Base-by-base conservation (phyloP, 2,329 filamentous ascomycete species). In the Moelleriella libera region DNA sequence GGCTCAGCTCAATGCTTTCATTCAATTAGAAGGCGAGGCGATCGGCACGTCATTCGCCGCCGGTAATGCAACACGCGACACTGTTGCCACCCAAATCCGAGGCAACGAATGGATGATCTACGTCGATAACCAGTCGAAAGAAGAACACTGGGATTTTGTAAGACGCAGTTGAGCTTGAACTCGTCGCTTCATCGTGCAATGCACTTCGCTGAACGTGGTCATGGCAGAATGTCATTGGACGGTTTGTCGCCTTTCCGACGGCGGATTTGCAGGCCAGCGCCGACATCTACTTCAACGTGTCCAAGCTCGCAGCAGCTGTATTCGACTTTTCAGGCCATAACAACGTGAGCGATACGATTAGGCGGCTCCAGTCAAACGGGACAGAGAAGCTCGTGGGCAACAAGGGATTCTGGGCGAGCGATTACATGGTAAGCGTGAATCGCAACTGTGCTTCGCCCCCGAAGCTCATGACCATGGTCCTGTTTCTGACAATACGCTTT, bases 101-200 rank as follows among this genome's bases (percentile, higher is more conserved):
- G 53, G 53, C 12, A 49, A 52, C 14, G 55, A 57, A 44, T 56
- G 55, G 54, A 54, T 57, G 48, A 53, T 56, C 5, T 57, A 47
- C 44, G 51, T 48, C 11, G 51, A 57, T 14, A 21, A 48, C 3
- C 42, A 53, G 11, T 54, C 52, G 1, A 44, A 34, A 21, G 41
- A 43, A 9, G 47, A 56, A 21, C 51, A 51, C 39, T 57, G 55
- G 55, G 55, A 57, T 30, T 53, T 55, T 50, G 54, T 52, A 46
- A 41, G 53, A 21, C 10, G 7, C 21, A 21, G 21, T 21, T 21
- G 21, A 2, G 21, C 2, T 37, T 37, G 12, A 2, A 2, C 4
- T 37, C 8, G 34, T 8, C 4, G 8, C 34, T 1, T 12, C 12
- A 12, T 37, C 12, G 8, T 37, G 34, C 8, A 12, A 37, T 37